Conservation (phyloP, 495 filamentous ascomycete genomes). For the Astrothelium subdiscretum region DNA sequence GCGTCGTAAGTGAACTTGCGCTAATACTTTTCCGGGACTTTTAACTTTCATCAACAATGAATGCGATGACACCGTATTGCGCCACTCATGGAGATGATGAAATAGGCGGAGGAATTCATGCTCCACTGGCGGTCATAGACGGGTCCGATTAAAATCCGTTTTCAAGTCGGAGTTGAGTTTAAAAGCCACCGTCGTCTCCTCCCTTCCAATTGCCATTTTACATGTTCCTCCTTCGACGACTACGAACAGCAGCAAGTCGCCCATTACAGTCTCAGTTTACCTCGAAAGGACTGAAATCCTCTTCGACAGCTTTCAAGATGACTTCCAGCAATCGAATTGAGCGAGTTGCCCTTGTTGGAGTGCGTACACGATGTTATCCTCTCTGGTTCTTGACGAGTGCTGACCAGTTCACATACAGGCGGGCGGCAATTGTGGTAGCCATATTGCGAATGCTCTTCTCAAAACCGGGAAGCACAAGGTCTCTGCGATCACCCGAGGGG, state of each 20-base stretch:
- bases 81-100: not conserved
- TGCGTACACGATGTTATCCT: conserved; percentile 4
- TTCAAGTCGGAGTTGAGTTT: not conserved
- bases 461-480: conserved; percentile 41
- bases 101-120: not conserved
- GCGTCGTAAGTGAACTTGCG: not conserved
- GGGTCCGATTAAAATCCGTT: not conserved
- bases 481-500: conserved; percentile 42
- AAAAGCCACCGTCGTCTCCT: not conserved
- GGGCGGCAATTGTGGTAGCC: conserved; percentile 43
- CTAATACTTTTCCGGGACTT: not conserved
- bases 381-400: not conserved
- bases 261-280: not conserved
- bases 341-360: conserved; percentile 18
- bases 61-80: not conserved
- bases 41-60: not conserved
- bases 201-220: not conserved
- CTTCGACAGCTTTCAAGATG: conserved; percentile 3
- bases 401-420: conserved; percentile 31
- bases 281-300: not conserved
- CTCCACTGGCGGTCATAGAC: not conserved
- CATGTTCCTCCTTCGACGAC: not conserved
- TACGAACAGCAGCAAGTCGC: not conserved
- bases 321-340: conserved; percentile 12
- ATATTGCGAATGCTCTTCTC: conserved; percentile 40